phyloP scores from a whole-genome alignment of 2,329 filamentous ascomycete genomes.

The Nemania serpens region DNA sequence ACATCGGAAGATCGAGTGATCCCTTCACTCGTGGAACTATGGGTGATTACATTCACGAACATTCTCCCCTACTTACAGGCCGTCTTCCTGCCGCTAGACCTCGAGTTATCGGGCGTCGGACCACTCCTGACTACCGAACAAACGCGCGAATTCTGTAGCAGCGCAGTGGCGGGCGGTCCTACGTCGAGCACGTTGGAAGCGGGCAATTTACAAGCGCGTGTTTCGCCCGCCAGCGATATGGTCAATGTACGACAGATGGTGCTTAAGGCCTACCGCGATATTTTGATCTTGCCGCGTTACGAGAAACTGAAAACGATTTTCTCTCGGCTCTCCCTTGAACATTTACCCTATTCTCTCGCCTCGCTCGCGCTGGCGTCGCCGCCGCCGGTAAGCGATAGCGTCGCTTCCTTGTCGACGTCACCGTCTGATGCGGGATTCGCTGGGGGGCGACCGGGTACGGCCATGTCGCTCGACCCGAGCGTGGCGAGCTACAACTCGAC shows the following conservation, averaged over 20 bases:
- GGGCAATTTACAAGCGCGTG: constrained; percentile 47
- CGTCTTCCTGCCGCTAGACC: constrained; percentile 88
- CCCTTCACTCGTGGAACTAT: constrained; percentile 87
- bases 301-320: constrained; percentile 89
- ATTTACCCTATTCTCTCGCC: constrained; percentile 59
- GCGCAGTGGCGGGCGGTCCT: constrained; percentile 56
- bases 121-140: constrained; percentile 77
- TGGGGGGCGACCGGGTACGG: constrained; percentile 67
- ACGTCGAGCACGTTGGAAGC: constrained; percentile 32
- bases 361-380: constrained; percentile 60
- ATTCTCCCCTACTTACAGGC: constrained; percentile 94
- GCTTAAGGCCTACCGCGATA: constrained; percentile 85
- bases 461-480: constrained; percentile 73
- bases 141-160: constrained; percentile 89
- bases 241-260: constrained; percentile 90
- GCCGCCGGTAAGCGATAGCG: constrained; percentile 51
- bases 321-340: constrained; percentile 85
- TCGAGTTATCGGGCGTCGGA: constrained; percentile 88
- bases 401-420: constrained; percentile 56
- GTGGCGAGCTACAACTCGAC: constrained; percentile 81
- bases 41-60: constrained; percentile 89
- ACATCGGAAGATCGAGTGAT: constrained; percentile 88
- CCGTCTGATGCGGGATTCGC: constrained; percentile 43
- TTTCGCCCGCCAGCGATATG: constrained; percentile 56
- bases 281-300: constrained; percentile 84